A percentile compares a stretch with the other conserved stretches of the same genome.
These are phyloP conservation scores for Verticillium nubilum DNA, from an alignment of 2,329 filamentous ascomycete genomes.

Conservation along the genomic window DNA sequence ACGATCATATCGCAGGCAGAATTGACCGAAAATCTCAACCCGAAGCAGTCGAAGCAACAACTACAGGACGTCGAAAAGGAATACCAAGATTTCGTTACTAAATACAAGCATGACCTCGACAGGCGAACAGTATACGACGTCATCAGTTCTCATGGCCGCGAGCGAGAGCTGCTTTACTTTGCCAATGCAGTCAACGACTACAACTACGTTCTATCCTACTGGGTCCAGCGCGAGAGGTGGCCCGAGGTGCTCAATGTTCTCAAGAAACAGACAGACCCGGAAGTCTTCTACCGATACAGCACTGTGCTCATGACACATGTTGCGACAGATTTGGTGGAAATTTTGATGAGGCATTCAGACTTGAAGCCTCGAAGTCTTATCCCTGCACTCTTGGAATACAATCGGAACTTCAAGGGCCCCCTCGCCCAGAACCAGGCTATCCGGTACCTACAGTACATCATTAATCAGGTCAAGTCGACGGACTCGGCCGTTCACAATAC, in stretches of 20 bases:
- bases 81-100: constrained; percentile 81
- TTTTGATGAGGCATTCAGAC: constrained; percentile 85
- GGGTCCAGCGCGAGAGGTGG: constrained; percentile 95
- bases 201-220: constrained; percentile 92
- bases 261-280: constrained; percentile 86
- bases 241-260: constrained; percentile 78
- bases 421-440: constrained; percentile 82
- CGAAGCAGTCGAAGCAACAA: constrained; percentile 65
- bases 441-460: constrained; percentile 87
- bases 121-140: constrained; percentile 91
- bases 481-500: constrained; percentile 94
- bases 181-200: constrained; percentile 86
- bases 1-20: constrained; percentile 87
- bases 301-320: constrained; percentile 93
- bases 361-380: constrained; percentile 85
- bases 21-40: constrained; percentile 64
- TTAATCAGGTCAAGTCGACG: constrained; percentile 76
- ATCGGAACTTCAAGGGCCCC: constrained; percentile 65
- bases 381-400: constrained; percentile 90
- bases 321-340: constrained; percentile 82
- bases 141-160: constrained; percentile 89
- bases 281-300: constrained; percentile 95
- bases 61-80: constrained; percentile 68
- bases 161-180: constrained; percentile 88
- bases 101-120: constrained; percentile 83